A percentile compares a stretch with the other conserved stretches of the same genome.
phyloP scores from a whole-genome alignment of 1,284 basidiomycete species.

The Leccinum griseonigrum region DNA sequence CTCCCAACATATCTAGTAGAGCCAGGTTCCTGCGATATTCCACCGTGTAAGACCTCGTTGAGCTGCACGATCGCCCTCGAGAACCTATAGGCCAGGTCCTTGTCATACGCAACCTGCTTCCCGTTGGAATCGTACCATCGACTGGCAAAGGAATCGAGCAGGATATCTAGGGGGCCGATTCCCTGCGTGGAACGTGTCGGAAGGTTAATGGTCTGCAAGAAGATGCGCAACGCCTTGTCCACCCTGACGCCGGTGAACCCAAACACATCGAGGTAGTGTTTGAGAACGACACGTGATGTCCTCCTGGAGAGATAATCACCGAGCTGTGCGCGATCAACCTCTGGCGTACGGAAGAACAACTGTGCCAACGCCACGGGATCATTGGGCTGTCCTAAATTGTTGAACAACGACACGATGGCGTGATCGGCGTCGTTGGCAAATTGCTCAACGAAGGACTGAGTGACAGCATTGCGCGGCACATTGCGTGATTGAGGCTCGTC shows the following conservation, averaged over 20 bases:
- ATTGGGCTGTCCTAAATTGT: conserved; percentile 53
- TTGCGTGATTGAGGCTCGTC: conserved; percentile 51
- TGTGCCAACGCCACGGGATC: conserved; percentile 72
- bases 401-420: conserved; percentile 65
- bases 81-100: conserved; percentile 73
- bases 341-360: conserved; percentile 80
- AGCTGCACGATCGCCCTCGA: conserved; percentile 86
- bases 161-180: conserved; percentile 54
- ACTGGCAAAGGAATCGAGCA: conserved; percentile 83
- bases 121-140: conserved; percentile 92
- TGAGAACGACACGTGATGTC: conserved; percentile 54
- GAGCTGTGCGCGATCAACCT: conserved; percentile 81
- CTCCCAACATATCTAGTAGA: conserved; percentile 61
- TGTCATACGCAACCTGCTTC: conserved; percentile 72
- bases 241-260: conserved; percentile 80
- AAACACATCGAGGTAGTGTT: conserved; percentile 58
- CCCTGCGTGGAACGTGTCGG: conserved; percentile 50
- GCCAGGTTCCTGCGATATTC: conserved; percentile 58
- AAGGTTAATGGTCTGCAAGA: conserved; percentile 80
- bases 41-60: conserved; percentile 76
- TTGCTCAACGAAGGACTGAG: conserved; percentile 69
- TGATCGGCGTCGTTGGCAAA: conserved; percentile 74
- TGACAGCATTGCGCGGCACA: conserved; percentile 51
- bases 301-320: conserved; percentile 79
- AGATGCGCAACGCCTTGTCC: conserved; percentile 86